Conservation (phyloP, 2,329 filamentous ascomycete genomes). For the Botrytis pseudocinerea region DNA sequence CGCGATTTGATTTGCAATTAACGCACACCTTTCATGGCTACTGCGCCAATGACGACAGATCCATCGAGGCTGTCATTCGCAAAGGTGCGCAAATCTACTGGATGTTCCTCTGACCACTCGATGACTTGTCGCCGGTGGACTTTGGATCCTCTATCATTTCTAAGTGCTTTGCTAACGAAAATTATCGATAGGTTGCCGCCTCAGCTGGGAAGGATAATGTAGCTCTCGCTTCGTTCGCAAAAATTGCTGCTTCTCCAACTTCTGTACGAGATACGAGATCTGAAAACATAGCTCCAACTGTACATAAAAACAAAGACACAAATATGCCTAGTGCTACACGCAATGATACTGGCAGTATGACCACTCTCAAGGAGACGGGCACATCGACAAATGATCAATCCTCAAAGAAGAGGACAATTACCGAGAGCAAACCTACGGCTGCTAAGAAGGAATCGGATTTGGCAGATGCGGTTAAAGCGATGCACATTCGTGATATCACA, state of each 20-base stretch:
- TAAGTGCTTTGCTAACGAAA: constrained; percentile 1
- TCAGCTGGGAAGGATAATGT: constrained; percentile 46
- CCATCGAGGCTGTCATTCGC: constrained; percentile 69
- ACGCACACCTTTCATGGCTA: constrained; percentile 46
- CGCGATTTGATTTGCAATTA: constrained; percentile 29
- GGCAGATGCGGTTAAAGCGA: constrained; percentile 39
- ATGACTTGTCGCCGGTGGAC: constrained; percentile 7
- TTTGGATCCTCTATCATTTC: not conserved
- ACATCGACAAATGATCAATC: constrained; percentile 25
- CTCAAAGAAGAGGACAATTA: constrained; percentile 2
- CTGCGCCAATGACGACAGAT: constrained; percentile 49
- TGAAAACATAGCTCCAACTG: constrained; percentile 32
- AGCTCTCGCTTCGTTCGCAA: constrained; percentile 39
- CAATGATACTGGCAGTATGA: constrained; percentile 16
- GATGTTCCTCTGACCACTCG: constrained; percentile 9
- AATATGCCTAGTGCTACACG: constrained; percentile 24
- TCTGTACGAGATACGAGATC: constrained; percentile 38
- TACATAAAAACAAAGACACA: constrained; percentile 22
- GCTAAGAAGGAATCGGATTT: constrained; percentile 35
- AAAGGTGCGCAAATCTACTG: constrained; percentile 57
- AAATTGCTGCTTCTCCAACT: constrained; percentile 35
- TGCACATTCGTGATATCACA: constrained; percentile 37
- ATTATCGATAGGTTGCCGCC: constrained; percentile 49
- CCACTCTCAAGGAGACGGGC: constrained; percentile 31
- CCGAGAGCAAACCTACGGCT: constrained; percentile 10